Percentiles rank a stretch among this genome's conserved stretches.
Conservation (phyloP, 768 basidiomycete species). For the Pisolithus orientalis region DNA sequence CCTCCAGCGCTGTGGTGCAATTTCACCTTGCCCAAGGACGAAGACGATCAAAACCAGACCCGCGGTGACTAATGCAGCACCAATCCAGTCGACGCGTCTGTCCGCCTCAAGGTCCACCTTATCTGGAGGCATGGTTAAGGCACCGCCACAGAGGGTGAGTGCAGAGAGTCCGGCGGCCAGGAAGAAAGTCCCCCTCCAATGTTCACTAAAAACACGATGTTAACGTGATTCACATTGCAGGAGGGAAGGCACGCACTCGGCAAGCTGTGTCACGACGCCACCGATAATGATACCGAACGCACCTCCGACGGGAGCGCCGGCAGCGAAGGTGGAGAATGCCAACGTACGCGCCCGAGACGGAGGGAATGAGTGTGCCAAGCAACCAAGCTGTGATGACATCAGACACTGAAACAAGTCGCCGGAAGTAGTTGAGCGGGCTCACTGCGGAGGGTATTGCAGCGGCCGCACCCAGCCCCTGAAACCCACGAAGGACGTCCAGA, state of each 20-base stretch:
- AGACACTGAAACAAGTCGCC: background rate
- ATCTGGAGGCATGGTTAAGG: conserved; percentile 44
- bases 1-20: conserved; percentile 53
- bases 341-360: conserved; percentile 58
- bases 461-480: conserved; percentile 78
- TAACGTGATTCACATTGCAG: background rate
- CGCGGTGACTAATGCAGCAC: conserved; percentile 56
- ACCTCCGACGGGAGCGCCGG: conserved; percentile 79
- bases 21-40: conserved; percentile 62
- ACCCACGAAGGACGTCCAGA: conserved; percentile 64
- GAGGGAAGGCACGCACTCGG: conserved; percentile 22
- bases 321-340: conserved; percentile 80
- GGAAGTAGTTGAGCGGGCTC: conserved; percentile 17
- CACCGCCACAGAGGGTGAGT: conserved; percentile 45
- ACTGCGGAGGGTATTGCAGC: conserved; percentile 72
- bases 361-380: conserved; percentile 75
- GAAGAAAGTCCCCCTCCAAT: conserved; percentile 69
- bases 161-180: conserved; percentile 52
- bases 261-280: conserved; percentile 60
- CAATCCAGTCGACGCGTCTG: conserved; percentile 69
- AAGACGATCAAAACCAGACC: conserved; percentile 70
- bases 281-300: conserved; percentile 66
- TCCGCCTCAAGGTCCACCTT: conserved; percentile 39
- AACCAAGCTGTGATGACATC: conserved; percentile 53
- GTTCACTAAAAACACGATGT: conserved; percentile 15